Evolutionary conservation across 1,139 yeast genomes (phyloP).

Genomic region (Hansenula lynferdii): DNA sequence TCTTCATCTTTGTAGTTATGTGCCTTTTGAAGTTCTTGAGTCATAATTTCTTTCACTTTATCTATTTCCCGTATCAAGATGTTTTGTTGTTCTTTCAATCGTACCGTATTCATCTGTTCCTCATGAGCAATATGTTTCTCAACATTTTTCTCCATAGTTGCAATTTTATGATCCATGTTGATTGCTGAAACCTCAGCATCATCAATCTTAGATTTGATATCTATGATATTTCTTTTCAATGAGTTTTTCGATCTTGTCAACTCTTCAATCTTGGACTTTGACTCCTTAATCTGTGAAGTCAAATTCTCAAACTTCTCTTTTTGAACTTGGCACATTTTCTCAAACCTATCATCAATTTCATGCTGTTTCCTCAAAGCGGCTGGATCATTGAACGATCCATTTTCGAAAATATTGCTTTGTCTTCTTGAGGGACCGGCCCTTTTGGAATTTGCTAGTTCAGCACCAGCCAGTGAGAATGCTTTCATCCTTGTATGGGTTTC

Average conservation of each 20-base stretch:
- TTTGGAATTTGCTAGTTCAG: not conserved
- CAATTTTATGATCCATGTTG: constrained; percentile 11
- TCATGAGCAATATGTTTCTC: constrained; percentile 7
- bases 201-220: constrained; percentile 10
- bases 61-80: constrained; percentile 12
- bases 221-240: constrained; percentile 1
- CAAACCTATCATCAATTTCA: constrained; percentile 5
- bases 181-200: constrained; percentile 12
- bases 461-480: constrained; percentile 3
- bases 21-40: constrained; percentile 7
- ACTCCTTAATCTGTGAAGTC: constrained; percentile 8
- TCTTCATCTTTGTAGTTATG: constrained; percentile 8
- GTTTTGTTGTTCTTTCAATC: constrained; percentile 13
- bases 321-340: constrained; percentile 7
- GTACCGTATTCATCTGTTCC: constrained; percentile 11
- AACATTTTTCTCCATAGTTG: constrained; percentile 3
- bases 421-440: not conserved
- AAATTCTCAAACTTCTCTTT: constrained; percentile 7
- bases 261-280: constrained; percentile 5
- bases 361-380: constrained; percentile 9
- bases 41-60: constrained; percentile 8
- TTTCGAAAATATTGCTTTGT: not conserved
- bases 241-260: constrained; percentile 3
- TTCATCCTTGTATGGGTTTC: constrained; percentile 1
- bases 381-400: constrained; percentile 7